These are phyloP conservation scores for Fibroporia radiculosa DNA, from an alignment of 768 basidiomycete genomes.

Conservation along the genomic window DNA sequence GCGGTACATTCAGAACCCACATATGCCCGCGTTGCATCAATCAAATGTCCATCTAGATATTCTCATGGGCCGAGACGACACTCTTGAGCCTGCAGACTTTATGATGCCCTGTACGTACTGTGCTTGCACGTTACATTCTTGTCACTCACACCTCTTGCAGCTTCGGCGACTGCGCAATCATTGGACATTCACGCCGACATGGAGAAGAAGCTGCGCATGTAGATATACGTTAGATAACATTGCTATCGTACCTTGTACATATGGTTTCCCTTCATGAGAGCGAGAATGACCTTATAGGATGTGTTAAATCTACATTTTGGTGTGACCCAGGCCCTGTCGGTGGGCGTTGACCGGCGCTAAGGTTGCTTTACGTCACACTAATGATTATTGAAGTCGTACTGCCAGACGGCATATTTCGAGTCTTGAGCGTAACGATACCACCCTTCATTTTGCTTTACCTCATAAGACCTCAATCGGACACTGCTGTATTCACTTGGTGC, in stretches of 20 bases:
- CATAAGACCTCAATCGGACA: too few relatives aligned
- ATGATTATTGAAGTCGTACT: too few relatives aligned
- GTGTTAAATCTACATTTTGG: too few relatives aligned
- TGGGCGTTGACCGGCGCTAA: too few relatives aligned
- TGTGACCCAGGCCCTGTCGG: too few relatives aligned
- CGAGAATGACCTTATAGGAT: too few relatives aligned
- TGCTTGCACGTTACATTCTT: not conserved
- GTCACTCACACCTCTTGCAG: conserved; percentile 14
- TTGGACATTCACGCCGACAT: conserved; percentile 40
- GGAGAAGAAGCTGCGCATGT: conserved; percentile 40
- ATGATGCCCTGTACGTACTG: conserved; percentile 52
- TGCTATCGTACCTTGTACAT: not conserved
- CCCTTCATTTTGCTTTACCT: too few relatives aligned
- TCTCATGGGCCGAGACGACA: conserved; percentile 87
- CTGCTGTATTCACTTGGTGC: too few relatives aligned
- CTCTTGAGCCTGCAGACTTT: conserved; percentile 69
- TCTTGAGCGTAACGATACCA: too few relatives aligned
- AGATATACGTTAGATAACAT: conserved; percentile 5
- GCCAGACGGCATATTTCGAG: too few relatives aligned
- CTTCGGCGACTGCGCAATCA: conserved; percentile 22
- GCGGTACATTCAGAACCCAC: conserved; percentile 41
- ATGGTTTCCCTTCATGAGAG: too few relatives aligned
- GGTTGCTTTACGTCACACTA: too few relatives aligned
- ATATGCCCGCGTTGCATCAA: conserved; percentile 54
- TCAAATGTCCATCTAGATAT: conserved; percentile 89